Evolutionary conservation across 2,329 filamentous ascomycete species (phyloP).

Genomic region (Hypoxylon sp.): DNA sequence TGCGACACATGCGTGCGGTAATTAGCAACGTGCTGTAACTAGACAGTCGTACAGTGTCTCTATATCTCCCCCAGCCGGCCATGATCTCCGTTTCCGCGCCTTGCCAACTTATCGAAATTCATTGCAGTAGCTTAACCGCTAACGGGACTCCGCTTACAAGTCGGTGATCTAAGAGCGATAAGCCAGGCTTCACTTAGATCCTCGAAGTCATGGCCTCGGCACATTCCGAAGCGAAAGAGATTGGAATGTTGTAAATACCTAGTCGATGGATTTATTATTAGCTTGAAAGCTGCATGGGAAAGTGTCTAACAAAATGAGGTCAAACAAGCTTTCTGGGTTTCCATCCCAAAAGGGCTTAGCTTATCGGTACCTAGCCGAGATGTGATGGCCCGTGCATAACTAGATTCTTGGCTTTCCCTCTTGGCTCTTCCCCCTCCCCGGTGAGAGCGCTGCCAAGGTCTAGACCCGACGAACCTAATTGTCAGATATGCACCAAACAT

Average conservation of each 20-base stretch:
- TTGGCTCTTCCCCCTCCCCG: too few species aligned
- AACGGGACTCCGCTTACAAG: slow-evolving; percentile 11
- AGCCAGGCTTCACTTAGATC: slow-evolving; percentile 4
- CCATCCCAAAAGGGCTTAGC: slow-evolving; percentile 34
- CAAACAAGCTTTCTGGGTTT: slow-evolving; percentile 30
- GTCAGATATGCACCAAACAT: slow-evolving; percentile 14
- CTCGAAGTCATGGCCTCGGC: slow-evolving; percentile 11
- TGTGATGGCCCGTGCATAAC: slow-evolving; percentile 25
- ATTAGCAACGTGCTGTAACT: slow-evolving; percentile 11
- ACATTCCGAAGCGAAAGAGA: neutral
- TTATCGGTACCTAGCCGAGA: slow-evolving; percentile 38
- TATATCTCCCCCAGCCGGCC: slow-evolving; percentile 22
- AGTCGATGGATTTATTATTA: slow-evolving; percentile 2
- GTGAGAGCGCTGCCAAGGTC: slow-evolving; percentile 14
- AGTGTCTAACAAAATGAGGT: slow-evolving; percentile 1
- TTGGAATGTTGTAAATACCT: neutral
- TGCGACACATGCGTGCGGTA: slow-evolving; percentile 11
- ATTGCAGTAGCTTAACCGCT: slow-evolving; percentile 8
- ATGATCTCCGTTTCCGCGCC: slow-evolving; percentile 29
- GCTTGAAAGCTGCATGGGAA: neutral
- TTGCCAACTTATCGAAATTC: slow-evolving; percentile 12
- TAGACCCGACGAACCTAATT: slow-evolving; percentile 25
- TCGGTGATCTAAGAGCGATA: slow-evolving; percentile 6
- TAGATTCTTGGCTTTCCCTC: slow-evolving; percentile 19
- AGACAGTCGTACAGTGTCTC: slow-evolving; percentile 22